phyloP scores from a whole-genome alignment of 352 stramenopile species.

The Phytophthora pluvialis region DNA sequence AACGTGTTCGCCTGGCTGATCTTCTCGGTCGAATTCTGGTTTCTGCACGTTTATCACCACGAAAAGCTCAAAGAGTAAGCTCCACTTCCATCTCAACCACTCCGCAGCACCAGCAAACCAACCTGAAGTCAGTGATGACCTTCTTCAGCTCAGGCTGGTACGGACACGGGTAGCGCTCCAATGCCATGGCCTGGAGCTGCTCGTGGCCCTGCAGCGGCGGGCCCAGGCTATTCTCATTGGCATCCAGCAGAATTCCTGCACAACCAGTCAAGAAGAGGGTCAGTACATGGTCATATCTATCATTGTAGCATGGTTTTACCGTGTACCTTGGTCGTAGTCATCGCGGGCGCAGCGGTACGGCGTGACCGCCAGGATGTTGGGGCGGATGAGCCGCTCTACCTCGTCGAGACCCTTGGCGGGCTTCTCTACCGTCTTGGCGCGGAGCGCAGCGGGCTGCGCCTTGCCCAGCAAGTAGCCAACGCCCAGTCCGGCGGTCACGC shows the following conservation, averaged over 20 bases:
- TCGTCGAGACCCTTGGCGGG: conserved; percentile 50
- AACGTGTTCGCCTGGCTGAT: conserved; percentile 95
- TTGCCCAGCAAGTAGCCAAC: conserved; percentile 74
- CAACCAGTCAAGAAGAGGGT: background rate
- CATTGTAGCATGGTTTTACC: background rate
- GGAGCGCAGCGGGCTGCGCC: conserved; percentile 37
- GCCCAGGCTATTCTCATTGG: conserved; percentile 98
- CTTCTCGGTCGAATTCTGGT: conserved; percentile 56
- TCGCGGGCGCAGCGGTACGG: conserved; percentile 98
- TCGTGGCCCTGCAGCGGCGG: conserved; percentile 84
- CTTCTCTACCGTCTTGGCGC: conserved; percentile 6
- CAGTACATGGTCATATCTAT: background rate
- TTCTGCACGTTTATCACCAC: conserved; percentile 35
- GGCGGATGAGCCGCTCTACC: conserved; percentile 91
- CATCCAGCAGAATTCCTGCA: conserved; percentile 95
- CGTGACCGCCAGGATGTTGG: conserved; percentile 96
- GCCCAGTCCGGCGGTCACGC: conserved; percentile 67
- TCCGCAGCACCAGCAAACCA: conserved; percentile 24
- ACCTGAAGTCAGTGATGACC: conserved; percentile 85
- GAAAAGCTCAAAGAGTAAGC: conserved; percentile 3
- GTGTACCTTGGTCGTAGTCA: conserved; percentile 91
- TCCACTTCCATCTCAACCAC: background rate
- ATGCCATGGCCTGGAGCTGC: conserved; percentile 64
- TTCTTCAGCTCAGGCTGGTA: conserved; percentile 96
- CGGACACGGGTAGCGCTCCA: conserved; percentile 97